Percentiles rank a stretch among this genome's conserved stretches.
Evolutionary conservation across 345 rosid genomes (phyloP).

Genomic region (Trapa incisa): DNA sequence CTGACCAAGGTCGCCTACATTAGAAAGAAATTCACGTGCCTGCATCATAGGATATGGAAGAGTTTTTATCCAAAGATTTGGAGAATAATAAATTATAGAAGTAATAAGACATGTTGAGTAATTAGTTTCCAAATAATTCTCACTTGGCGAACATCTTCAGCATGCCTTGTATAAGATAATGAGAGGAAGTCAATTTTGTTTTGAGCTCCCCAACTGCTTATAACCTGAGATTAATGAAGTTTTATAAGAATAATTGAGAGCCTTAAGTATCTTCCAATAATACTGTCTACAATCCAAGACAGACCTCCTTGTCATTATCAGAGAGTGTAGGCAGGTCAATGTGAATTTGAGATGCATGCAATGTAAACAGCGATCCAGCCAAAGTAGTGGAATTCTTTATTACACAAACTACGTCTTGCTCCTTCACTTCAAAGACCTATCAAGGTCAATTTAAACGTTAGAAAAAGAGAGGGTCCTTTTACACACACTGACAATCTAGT

Average conservation of each 20-base stretch:
- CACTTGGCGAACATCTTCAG: constrained; percentile 93
- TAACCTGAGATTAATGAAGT: constrained; percentile 39
- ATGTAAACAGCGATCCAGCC: constrained; percentile 77
- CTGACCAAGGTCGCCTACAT: constrained; percentile 71
- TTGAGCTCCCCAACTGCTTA: constrained; percentile 84
- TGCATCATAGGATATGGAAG: constrained; percentile 20
- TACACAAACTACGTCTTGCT: constrained; percentile 69
- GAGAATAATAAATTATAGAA: neutral
- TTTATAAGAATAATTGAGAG: neutral
- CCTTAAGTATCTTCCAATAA: constrained; percentile 4
- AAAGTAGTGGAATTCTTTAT: constrained; percentile 81
- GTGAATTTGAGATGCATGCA: constrained; percentile 79
- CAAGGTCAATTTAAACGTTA: constrained; percentile 5
- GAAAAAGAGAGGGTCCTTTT: constrained; percentile 4
- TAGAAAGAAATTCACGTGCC: constrained; percentile 79
- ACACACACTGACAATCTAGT: neutral
- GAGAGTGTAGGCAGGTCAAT: constrained; percentile 84
- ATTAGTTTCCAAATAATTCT: constrained; percentile 1
- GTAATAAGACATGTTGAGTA: neutral
- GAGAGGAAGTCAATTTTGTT: constrained; percentile 96
- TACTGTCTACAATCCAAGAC: neutral
- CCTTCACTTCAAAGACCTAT: constrained; percentile 77
- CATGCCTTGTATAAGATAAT: constrained; percentile 82
- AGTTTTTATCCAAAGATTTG: neutral
- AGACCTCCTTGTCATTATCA: constrained; percentile 81